Evolutionary conservation across 768 basidiomycete species (phyloP).

Genomic region (Basidioascus undulatus): DNA sequence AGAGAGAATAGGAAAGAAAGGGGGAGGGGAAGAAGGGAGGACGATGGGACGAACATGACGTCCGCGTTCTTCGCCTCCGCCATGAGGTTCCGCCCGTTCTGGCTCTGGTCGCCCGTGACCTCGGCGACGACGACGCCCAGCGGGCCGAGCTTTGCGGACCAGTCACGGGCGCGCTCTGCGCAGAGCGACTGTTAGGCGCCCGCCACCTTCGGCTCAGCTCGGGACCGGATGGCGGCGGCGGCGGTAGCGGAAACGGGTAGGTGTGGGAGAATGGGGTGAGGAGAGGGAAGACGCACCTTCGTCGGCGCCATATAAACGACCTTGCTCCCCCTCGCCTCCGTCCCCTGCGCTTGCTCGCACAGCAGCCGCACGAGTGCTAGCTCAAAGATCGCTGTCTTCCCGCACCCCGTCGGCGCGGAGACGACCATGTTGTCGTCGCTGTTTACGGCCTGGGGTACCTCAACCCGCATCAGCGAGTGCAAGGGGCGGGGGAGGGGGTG

Average conservation of each 20-base stretch:
- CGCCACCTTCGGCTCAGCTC: neutral
- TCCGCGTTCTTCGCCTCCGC: constrained; percentile 47
- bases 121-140: constrained; percentile 63
- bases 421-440: constrained; percentile 20
- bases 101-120: constrained; percentile 71
- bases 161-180: constrained; percentile 58
- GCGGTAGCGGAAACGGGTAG: neutral
- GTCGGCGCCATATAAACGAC: constrained; percentile 86
- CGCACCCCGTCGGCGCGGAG: constrained; percentile 73
- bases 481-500: neutral
- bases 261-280: neutral
- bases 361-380: constrained; percentile 60
- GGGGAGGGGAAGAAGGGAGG: too few species aligned
- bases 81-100: constrained; percentile 39
- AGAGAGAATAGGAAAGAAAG: neutral
- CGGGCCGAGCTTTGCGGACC: constrained; percentile 52
- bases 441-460: constrained; percentile 9
- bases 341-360: constrained; percentile 18
- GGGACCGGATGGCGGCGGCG: neutral
- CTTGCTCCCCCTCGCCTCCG: constrained; percentile 30
- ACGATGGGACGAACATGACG: constrained; percentile 36
- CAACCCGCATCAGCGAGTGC: too few species aligned
- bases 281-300: constrained; percentile 28
- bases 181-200: constrained; percentile 45
- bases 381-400: constrained; percentile 90